Evolutionary conservation across 192 early-diverging fungal species (phyloP).

Genomic region (Rhizophagus clarus): DNA sequence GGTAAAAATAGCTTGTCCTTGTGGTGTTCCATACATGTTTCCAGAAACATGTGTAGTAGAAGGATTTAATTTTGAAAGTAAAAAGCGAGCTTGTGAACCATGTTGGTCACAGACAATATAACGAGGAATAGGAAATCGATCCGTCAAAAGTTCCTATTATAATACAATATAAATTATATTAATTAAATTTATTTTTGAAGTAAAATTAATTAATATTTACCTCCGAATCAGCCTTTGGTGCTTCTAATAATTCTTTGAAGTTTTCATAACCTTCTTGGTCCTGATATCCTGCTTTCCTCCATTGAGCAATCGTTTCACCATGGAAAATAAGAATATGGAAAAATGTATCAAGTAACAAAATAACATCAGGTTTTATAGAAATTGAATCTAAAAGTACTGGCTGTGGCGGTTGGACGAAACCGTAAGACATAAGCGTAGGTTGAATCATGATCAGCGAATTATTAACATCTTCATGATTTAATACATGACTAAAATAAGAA

Average conservation of each 20-base stretch:
- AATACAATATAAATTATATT: neutral
- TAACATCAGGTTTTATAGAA: slow-evolving; percentile 94
- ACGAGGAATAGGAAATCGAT: slow-evolving; percentile 96
- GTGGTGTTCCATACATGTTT: slow-evolving; percentile 63
- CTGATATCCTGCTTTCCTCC: slow-evolving; percentile 96
- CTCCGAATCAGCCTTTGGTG: slow-evolving; percentile 83
- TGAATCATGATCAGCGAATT: slow-evolving; percentile 99
- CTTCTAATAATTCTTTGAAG: slow-evolving; percentile 90
- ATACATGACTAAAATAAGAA: slow-evolving; percentile 72
- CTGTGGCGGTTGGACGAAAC: slow-evolving; percentile 80
- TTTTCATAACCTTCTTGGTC: slow-evolving; percentile 93
- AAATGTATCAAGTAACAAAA: slow-evolving; percentile 95
- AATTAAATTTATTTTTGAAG: neutral
- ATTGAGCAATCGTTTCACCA: slow-evolving; percentile 94
- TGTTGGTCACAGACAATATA: slow-evolving; percentile 97
- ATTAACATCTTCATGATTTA: slow-evolving; percentile 95
- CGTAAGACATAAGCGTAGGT: slow-evolving; percentile 93
- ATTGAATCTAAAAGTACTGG: slow-evolving; percentile 96
- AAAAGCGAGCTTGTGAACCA: slow-evolving; percentile 97
- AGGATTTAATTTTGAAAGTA: slow-evolving; percentile 97
- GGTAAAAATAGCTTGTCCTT: slow-evolving; percentile 93
- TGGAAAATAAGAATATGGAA: slow-evolving; percentile 99
- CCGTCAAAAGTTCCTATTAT: slow-evolving; percentile 82
- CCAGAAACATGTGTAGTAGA: slow-evolving; percentile 90
- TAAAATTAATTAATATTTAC: slow-evolving; percentile 34